A percentile compares a stretch with the other conserved stretches of the same genome.
These are phyloP conservation scores for Chlamydomonas applanata DNA, from an alignment of 139 green algal species.

Conservation along the genomic window DNA sequence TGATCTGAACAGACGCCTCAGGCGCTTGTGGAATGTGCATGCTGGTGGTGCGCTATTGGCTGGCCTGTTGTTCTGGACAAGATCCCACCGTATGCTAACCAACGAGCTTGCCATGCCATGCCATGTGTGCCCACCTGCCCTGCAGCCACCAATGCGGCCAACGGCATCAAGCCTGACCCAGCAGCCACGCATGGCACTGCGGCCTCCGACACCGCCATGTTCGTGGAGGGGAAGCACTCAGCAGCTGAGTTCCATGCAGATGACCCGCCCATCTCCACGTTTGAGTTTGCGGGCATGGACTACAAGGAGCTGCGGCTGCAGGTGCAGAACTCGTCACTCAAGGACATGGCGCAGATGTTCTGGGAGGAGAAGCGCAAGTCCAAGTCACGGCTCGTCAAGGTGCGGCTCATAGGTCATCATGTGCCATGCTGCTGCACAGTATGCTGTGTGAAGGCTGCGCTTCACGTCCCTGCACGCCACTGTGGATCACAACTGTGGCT, in stretches of 20 bases:
- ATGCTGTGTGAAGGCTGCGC: too few species aligned
- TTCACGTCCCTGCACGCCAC: too few species aligned
- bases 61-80: too few species aligned
- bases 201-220: not conserved
- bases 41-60: too few species aligned
- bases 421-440: too few species aligned
- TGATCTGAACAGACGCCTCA: too few species aligned
- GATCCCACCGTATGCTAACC: too few species aligned
- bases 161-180: not conserved
- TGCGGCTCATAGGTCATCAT: too few species aligned
- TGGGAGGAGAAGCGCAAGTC: slow-evolving; percentile 38
- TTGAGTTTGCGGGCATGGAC: slow-evolving; percentile 39
- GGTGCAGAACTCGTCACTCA: slow-evolving; percentile 6
- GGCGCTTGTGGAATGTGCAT: too few species aligned
- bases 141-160: not conserved
- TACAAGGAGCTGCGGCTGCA: slow-evolving; percentile 31
- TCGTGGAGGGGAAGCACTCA: slow-evolving; percentile 27
- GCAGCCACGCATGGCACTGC: not conserved
- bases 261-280: slow-evolving; percentile 37
- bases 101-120: too few species aligned
- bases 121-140: too few species aligned
- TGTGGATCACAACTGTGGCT: too few species aligned
- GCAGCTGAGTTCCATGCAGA: slow-evolving; percentile 49
- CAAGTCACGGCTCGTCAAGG: slow-evolving; percentile 24
- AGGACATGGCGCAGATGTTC: slow-evolving; percentile 45